These are phyloP conservation scores for Effrenium voratum DNA, from an alignment of 73 alveolate genomes.

Conservation along the genomic window DNA sequence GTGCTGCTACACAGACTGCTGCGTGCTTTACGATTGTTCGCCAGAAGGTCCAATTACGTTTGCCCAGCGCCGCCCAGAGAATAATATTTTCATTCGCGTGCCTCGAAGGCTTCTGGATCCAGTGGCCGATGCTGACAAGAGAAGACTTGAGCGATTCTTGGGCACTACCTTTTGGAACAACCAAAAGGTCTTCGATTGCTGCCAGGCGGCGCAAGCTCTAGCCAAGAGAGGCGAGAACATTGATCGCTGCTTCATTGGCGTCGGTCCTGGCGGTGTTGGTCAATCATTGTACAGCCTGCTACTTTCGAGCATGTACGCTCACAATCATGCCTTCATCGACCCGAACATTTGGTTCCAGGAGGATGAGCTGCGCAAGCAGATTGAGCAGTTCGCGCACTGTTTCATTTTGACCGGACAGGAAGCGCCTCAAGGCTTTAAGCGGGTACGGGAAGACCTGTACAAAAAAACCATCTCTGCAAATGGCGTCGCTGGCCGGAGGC, in stretches of 20 bases:
- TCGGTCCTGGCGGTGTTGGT: slow-evolving; percentile 59
- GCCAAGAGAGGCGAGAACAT: slow-evolving; percentile 36
- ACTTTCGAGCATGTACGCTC: neutral
- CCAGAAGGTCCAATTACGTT: too few relatives aligned
- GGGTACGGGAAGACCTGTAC: slow-evolving; percentile 19
- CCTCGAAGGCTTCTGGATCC: slow-evolving; percentile 36
- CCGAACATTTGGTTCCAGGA: slow-evolving; percentile 35
- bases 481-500: slow-evolving; percentile 35
- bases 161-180: slow-evolving; percentile 35
- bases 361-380: slow-evolving; percentile 59
- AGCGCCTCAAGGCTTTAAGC: neutral
- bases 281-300: neutral
- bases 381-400: slow-evolving; percentile 14
- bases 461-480: slow-evolving; percentile 23
- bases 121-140: neutral
- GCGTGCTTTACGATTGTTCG: slow-evolving; percentile 23
- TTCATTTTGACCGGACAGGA: slow-evolving; percentile 39
- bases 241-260: slow-evolving; percentile 41
- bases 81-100: neutral
- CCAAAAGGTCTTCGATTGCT: neutral
- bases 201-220: slow-evolving; percentile 18
- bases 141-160: neutral
- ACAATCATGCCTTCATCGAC: slow-evolving; percentile 30
- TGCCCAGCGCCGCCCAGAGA: neutral
- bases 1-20: neutral